Evolutionary conservation across 2,329 filamentous ascomycete genomes (phyloP).

Genomic region (Penicillium sp.): DNA sequence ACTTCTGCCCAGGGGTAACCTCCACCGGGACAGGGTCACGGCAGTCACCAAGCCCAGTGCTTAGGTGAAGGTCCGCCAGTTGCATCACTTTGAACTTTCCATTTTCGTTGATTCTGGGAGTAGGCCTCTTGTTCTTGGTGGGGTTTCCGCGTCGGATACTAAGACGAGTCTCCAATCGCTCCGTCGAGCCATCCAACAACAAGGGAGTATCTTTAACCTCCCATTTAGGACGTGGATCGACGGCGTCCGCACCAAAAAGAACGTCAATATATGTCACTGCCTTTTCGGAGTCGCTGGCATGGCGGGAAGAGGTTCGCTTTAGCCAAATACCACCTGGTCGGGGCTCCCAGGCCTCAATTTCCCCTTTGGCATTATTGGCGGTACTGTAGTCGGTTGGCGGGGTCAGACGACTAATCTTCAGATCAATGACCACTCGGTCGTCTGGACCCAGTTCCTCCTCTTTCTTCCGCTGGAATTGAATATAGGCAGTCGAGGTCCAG

Average conservation of each 20-base stretch:
- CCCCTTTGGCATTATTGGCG: conserved; percentile 58
- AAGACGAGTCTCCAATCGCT: conserved; percentile 71
- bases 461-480: conserved; percentile 81
- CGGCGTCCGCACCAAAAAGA: conserved; percentile 86
- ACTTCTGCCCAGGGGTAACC: conserved; percentile 70
- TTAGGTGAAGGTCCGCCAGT: conserved; percentile 89
- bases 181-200: conserved; percentile 65
- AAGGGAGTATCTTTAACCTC: conserved; percentile 74
- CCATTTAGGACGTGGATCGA: conserved; percentile 88
- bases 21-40: conserved; percentile 81
- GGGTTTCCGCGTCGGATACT: conserved; percentile 76
- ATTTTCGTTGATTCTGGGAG: conserved; percentile 79
- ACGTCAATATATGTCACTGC: conserved; percentile 83
- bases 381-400: conserved; percentile 63
- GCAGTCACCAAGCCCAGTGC: conserved; percentile 83
- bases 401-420: conserved; percentile 73
- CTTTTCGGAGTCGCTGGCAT: conserved; percentile 73
- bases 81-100: conserved; percentile 98
- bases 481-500: conserved; percentile 76
- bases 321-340: conserved; percentile 81
- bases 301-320: conserved; percentile 70
- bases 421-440: conserved; percentile 79
- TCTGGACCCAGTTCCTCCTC: conserved; percentile 77
- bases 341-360: conserved; percentile 74
- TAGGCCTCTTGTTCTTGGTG: conserved; percentile 67